These are phyloP conservation scores for Pestalotiopsis sp. DNA, from an alignment of 2,329 filamentous ascomycete species.

Conservation along the genomic window DNA sequence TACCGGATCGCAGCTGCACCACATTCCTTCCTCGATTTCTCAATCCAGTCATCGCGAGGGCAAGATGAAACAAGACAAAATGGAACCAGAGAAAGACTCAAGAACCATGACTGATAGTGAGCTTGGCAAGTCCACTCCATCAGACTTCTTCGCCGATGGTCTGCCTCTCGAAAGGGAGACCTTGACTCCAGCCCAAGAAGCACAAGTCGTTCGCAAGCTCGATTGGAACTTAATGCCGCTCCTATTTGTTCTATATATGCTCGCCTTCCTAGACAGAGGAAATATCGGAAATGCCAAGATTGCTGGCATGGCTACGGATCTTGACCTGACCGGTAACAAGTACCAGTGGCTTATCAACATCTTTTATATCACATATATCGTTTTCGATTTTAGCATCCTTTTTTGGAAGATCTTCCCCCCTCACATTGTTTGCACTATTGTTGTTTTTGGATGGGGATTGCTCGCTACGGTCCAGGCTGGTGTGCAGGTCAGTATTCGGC, in stretches of 20 bases:
- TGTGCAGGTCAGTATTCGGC: slow-evolving; percentile 15
- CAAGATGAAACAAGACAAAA: neutral
- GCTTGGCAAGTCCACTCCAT: neutral
- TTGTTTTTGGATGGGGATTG: slow-evolving; percentile 54
- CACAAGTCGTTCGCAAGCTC: slow-evolving; percentile 1
- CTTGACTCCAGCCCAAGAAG: neutral
- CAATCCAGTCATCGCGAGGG: neutral
- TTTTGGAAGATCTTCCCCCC: slow-evolving; percentile 47
- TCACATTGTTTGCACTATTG: slow-evolving; percentile 49
- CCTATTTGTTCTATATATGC: slow-evolving; percentile 20
- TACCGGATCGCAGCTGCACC: neutral
- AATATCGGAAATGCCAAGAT: slow-evolving; percentile 34
- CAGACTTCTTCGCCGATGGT: neutral
- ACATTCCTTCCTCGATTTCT: neutral
- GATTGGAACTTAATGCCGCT: slow-evolving; percentile 1
- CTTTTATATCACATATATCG: slow-evolving; percentile 34
- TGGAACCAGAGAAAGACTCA: neutral
- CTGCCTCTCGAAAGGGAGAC: neutral
- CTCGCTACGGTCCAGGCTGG: slow-evolving; percentile 49
- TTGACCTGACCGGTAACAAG: slow-evolving; percentile 29
- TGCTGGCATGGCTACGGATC: slow-evolving; percentile 31
- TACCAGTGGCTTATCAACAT: slow-evolving; percentile 27
- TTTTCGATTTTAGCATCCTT: slow-evolving; percentile 45
- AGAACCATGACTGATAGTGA: neutral
- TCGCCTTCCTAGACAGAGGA: slow-evolving; percentile 27